A percentile compares a stretch with the other conserved stretches of the same genome.
Evolutionary conservation across 2,329 filamentous ascomycete species (phyloP).

Genomic region (Eurotiales sp.): DNA sequence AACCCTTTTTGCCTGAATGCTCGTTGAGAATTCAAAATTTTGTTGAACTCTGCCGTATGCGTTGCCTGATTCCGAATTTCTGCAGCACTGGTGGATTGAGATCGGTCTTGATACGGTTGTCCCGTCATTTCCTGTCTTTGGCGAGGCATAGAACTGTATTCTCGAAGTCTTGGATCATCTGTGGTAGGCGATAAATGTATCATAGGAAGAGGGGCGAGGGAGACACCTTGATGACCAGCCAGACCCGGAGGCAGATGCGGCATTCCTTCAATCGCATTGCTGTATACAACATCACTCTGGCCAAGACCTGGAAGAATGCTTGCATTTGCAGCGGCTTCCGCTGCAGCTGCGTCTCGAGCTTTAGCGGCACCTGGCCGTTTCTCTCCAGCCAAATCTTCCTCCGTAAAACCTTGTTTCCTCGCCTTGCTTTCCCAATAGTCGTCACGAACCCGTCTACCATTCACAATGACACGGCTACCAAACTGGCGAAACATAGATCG

Average conservation of each 20-base stretch:
- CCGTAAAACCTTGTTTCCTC: conserved; percentile 94
- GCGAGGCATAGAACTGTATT: conserved; percentile 78
- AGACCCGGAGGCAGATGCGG: conserved; percentile 70
- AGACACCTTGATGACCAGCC: conserved; percentile 60
- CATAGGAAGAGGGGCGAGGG: conserved; percentile 70
- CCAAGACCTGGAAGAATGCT: conserved; percentile 59
- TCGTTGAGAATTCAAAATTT: conserved; percentile 74
- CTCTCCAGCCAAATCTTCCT: conserved; percentile 91
- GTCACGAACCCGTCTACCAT: conserved; percentile 86
- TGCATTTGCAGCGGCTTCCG: conserved; percentile 59
- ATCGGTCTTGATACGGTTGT: conserved; percentile 81
- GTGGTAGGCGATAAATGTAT: conserved; percentile 78
- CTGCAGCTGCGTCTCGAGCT: conserved; percentile 74
- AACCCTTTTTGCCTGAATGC: conserved; percentile 75
- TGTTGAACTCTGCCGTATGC: conserved; percentile 88
- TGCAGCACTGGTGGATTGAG: conserved; percentile 67
- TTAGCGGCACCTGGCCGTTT: conserved; percentile 91
- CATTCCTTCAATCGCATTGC: conserved; percentile 66
- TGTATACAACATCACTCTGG: conserved; percentile 86
- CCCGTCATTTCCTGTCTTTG: conserved; percentile 88
- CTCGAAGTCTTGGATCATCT: conserved; percentile 70
- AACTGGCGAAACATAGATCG: conserved; percentile 99
- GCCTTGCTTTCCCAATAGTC: conserved; percentile 99
- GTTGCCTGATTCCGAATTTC: conserved; percentile 84
- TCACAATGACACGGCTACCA: conserved; percentile 86